Evolutionary conservation across 495 filamentous ascomycete genomes (phyloP), one percentile per base, ranked within the genome.

Genomic region (Filosporella fistucella): DNA sequence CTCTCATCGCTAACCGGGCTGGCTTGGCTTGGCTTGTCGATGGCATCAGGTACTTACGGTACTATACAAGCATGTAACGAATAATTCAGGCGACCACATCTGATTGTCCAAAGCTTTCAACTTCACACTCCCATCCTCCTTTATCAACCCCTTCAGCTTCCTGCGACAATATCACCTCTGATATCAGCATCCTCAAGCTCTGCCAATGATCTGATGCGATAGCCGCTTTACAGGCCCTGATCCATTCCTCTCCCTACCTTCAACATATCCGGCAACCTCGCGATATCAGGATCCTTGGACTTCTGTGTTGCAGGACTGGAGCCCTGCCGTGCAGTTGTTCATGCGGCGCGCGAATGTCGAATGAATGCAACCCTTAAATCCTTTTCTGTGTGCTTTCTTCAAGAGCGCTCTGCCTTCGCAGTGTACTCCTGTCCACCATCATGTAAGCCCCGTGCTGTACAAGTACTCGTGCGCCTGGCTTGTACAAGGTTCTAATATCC

Each of bases 331-430:
- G 49, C 38, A 42, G 52, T 52, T 42, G 24, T 52, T 54, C 36
- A 47, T 56, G 35, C 38, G 33, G 37, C 41, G 58, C 51, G 47
- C 58, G 54, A 52, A 57, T 57, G 58, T 57, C 54, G 58, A 60
- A 60, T 89, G 91, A 88, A 96, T 97, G 91, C 91, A 91, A 83
- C 89, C 93, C 72, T 81, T 97, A 84, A 99, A 97, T 69, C 93
- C 94, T 63, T 96, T 95, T 68, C 79, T 99, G 62, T 83, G 87
- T 75, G 88, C 94, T 73, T 96, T 97, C 85, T 95, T 96, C 78
- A 87, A 89, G 72, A 96, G 88, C 76, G 79, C 87, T 63, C 78
- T 96, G 58, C 89, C 88, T 47, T 72, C 86, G 63, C 94, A 96
- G 81, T 97, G 94, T 76, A 78, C 84, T 59, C 93, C 91, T 38